phyloP scores from a whole-genome alignment of 2,329 filamentous ascomycete genomes.

The Dissoconium aciculare region DNA sequence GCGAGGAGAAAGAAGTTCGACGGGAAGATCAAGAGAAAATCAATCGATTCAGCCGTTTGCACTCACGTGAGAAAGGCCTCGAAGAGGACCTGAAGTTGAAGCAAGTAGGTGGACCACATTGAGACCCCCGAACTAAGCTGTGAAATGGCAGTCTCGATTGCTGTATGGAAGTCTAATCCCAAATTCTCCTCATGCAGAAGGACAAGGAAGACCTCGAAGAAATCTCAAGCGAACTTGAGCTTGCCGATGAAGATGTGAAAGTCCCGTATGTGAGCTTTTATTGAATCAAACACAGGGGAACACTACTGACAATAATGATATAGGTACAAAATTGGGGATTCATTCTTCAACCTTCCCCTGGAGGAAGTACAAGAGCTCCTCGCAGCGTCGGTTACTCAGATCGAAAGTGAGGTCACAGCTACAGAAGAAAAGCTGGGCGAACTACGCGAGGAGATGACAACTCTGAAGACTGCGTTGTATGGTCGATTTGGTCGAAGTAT shows the following conservation, averaged over 20 bases:
- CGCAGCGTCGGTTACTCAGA: constrained; percentile 49
- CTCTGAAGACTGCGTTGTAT: constrained; percentile 84
- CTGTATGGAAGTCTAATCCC: too few relatives aligned
- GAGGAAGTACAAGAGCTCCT: constrained; percentile 79
- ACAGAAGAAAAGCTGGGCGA: constrained; percentile 63
- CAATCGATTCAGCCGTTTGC: constrained; percentile 89
- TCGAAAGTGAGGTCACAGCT: constrained; percentile 60
- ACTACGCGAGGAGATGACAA: constrained; percentile 72
- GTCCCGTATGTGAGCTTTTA: constrained; percentile 62
- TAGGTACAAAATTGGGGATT: constrained; percentile 94
- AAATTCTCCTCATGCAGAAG: constrained; percentile 52
- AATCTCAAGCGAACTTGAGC: constrained; percentile 75
- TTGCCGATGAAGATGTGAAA: constrained; percentile 86
- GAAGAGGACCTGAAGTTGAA: constrained; percentile 71
- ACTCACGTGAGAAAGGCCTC: constrained; percentile 65
- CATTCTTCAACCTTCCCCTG: constrained; percentile 77
- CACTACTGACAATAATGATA: constrained; percentile 5
- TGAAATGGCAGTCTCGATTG: too few relatives aligned
- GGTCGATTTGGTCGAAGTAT: constrained; percentile 92
- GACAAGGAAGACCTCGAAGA: constrained; percentile 98
- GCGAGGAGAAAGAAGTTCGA: constrained; percentile 81
- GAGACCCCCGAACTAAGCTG: too few relatives aligned
- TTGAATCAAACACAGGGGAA: too few relatives aligned
- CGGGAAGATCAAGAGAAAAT: constrained; percentile 98
- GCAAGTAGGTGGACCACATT: constrained; percentile 57